phyloP scores from a whole-genome alignment of 352 stramenopile genomes.

The Ophiocytium majus region DNA sequence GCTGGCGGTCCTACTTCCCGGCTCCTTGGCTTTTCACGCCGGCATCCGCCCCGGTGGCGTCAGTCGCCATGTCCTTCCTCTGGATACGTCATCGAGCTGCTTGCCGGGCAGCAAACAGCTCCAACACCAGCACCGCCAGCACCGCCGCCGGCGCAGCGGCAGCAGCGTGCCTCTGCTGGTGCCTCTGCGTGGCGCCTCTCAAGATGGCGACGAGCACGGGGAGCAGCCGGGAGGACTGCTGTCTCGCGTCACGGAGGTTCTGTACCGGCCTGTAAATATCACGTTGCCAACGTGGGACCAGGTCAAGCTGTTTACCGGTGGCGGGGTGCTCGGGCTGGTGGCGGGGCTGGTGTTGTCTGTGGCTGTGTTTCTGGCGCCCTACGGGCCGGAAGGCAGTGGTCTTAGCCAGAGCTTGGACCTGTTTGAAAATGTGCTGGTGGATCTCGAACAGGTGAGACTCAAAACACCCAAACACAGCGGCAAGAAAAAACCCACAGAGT shows the following conservation, averaged over 20 bases:
- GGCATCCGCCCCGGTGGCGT: too few species aligned
- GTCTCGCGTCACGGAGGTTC: neutral
- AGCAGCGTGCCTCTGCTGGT: too few species aligned
- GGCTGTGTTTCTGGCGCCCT: slow-evolving; percentile 32
- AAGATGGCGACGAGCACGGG: too few species aligned
- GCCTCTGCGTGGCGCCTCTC: too few species aligned
- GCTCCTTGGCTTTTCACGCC: too few species aligned
- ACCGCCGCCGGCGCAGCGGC: too few species aligned
- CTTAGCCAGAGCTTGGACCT: slow-evolving; percentile 46
- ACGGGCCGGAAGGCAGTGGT: slow-evolving; percentile 11
- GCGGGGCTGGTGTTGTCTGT: slow-evolving; percentile 33
- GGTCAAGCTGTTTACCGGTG: neutral
- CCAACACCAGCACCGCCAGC: too few species aligned
- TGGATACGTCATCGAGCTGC: too few species aligned
- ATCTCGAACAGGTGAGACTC: slow-evolving; percentile 38
- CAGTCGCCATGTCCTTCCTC: too few species aligned
- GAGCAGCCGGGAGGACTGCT: too few species aligned
- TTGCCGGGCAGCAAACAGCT: too few species aligned
- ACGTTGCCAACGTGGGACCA: neutral
- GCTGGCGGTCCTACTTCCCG: too few species aligned
- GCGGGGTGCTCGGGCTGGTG: slow-evolving; percentile 23
- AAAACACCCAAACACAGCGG: slow-evolving; percentile 9
- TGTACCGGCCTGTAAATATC: neutral
- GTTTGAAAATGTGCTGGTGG: slow-evolving; percentile 54
- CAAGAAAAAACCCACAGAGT: neutral